Base-by-base conservation (phyloP, 2,329 filamentous ascomycete species). In the Raffaelea ambrosiae region DNA sequence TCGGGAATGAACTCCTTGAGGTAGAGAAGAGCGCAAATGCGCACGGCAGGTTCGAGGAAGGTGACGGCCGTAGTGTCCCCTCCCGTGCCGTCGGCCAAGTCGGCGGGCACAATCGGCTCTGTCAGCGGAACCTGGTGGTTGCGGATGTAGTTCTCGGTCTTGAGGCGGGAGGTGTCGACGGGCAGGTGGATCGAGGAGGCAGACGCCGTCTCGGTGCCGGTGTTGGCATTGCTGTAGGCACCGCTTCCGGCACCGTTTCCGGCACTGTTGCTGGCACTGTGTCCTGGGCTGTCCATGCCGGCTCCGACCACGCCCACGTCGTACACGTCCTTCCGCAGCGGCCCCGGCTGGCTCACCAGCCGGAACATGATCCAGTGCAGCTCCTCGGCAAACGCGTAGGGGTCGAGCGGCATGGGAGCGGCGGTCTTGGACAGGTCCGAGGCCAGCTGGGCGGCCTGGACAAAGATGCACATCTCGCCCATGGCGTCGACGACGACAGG, bases 1-100 rank as follows among this genome's bases (percentile, higher is more conserved):
- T 62, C 60, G 1, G 63, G 62, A 1, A 65, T 51, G 10, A 61
- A 55, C 36, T 63, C 59, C 41, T 64, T 63, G 21, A 64, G 52
- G 47, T 58, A 63, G 3, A 65, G 54, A 19, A 66, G 52, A 10
- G 53, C 55, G 26, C 55, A 54, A 16, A 61, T 55, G 16, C 63
- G 59, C 38, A 65, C 49, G 10, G 59, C 55, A 1, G 59, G 54
- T 39, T 64, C 58, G 14, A 63, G 53, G 1, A 49, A 40, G 26
- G 55, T 54, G 36, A 40, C 9, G 18, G 13, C n/a, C 9, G 5
- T 10, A 21, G 13, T 4, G n/a, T 40, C 14, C 4, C 8, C 9
- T 19, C 40, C 31, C 5, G 36, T 31, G 22, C 46, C 40, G 21
- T 19, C 21, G 19, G 41, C 21, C 48, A 23, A 16, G 39, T 47